These are phyloP conservation scores for Alternaria gaisen DNA, from an alignment of 2,329 filamentous ascomycete species.

Conservation along the genomic window DNA sequence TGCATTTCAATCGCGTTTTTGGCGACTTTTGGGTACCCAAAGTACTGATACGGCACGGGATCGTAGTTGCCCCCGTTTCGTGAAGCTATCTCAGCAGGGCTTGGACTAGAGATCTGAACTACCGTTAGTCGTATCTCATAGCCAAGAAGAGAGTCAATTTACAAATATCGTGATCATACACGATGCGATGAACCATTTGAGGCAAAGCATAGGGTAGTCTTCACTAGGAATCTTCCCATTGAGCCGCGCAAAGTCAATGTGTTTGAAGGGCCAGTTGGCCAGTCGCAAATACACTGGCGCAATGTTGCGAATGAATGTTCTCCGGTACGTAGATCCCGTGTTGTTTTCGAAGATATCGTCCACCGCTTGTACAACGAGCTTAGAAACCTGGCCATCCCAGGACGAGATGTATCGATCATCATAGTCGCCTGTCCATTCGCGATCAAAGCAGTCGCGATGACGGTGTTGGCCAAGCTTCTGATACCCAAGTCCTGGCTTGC, in stretches of 20 bases:
- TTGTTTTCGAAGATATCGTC: conserved; percentile 45
- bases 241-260: conserved; percentile 35
- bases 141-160: conserved; percentile 6
- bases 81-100: conserved; percentile 17
- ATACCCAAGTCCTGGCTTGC: conserved; percentile 36
- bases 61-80: conserved; percentile 40
- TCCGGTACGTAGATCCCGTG: conserved; percentile 37
- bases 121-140: not conserved
- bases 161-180: conserved; percentile 37
- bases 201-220: conserved; percentile 35
- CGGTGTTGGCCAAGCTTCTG: conserved; percentile 34
- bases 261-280: conserved; percentile 44
- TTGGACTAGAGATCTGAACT: conserved; percentile 34
- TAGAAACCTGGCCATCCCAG: conserved; percentile 40
- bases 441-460: conserved; percentile 36
- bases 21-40: conserved; percentile 44
- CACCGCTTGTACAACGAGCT: conserved; percentile 43
- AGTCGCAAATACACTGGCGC: conserved; percentile 38
- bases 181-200: conserved; percentile 43
- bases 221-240: conserved; percentile 29
- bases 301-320: conserved; percentile 43
- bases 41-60: conserved; percentile 37
- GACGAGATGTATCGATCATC: conserved; percentile 46
- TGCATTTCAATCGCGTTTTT: conserved; percentile 41
- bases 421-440: conserved; percentile 37